Base-by-base conservation (phyloP, 106 monocot species). In the Gastrodia elata region DNA sequence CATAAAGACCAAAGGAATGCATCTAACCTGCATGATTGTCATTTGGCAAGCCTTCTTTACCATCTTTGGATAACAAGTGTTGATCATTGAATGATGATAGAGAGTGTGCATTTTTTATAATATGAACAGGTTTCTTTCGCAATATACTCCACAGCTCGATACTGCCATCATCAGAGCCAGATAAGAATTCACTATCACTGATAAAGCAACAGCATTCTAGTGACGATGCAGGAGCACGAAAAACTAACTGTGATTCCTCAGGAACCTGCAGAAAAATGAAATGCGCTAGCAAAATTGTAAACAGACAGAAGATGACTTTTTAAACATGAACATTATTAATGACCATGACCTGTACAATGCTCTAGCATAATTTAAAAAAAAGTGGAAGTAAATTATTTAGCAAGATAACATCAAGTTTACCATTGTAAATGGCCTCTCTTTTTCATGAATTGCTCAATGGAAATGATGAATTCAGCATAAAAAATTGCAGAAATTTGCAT, bases 111-210 rank as follows among this genome's bases (percentile, higher is more conserved):
- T 96, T 96, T 86, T 83, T 90, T 25, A 92, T 67, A 41, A 96
- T 84, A 61, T 80, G 83, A 35, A 65, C 77, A 68, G 96, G 96
- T 58, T 96, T 96, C 65, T 92, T 96, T 10, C 82, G 77, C 71
- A 84, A 72, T n/a, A 88, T 70, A 39, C 81, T 88, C 96, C 96
- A 96, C 57, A 92, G 84, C 40, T 89, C 87, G 64, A 96, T 76
- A 71, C 88, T 96, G 59, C 96, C 92, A 82, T 96, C 87, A 80
- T 96, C 96, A 43, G 96, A 96, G 7, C 96, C 96, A 79, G 92
- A 90, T 61, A 96, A 65, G 64, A 87, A 96, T 75, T 92, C 90
- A 25, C 81, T 88, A 68, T 92, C 92, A 77, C 81, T 90, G 64
- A 96, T 86, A 65, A 96, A 96, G 81, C 92, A 92, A 65, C 89